Evolutionary conservation across 108 stramenopile genomes (phyloP), one percentile per base, ranked within the genome.

Genomic region (Pseudonitzschia multiseries): DNA sequence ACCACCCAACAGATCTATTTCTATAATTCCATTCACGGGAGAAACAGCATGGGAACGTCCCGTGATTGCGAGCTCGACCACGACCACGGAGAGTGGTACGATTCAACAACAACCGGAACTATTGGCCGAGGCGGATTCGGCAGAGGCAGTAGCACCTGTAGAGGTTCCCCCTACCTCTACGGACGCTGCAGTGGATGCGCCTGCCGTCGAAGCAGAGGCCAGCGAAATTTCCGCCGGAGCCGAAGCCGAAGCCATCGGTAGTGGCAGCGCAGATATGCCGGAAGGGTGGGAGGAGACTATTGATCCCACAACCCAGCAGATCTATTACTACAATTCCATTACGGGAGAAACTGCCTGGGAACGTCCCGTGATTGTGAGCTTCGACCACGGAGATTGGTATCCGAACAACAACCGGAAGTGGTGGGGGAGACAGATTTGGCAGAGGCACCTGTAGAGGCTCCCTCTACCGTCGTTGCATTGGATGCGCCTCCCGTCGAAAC

Each of bases 281-380:
- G 53, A 71, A 24, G 83, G 79, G 33, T 86, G 86, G 89, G 33
- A 42, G 27, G 78, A 81, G 36, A 21, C 41, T 26, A 76, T 42
- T 2, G 85, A 90, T 81, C 77, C 81, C 29, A 22, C 61, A 20
- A 72, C 72, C 18, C 85, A 81, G 43, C 28, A 70, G 22, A 71
- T 76, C n/a, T 90, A 87, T 69, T 87, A 78, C 57, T 87, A 83
- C 61, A 86, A 89, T 71, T 77, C 65, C 29, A 41, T 57, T 6
- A 79, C 81, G 14, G 60, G 68, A 21, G 84, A 80, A 56, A 86
- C 88, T 14, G 73, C 84, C 5, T 89, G 86, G 2, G 36, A 36
- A 36, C 36, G 36, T 36, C 36, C 36, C 2, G 6, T 6, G n/a
- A n/a, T n/a, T n/a, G n/a, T n/a, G n/a, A 36, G 36, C 36, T 36